A percentile compares a stretch with the other conserved stretches of the same genome.
phyloP scores from a whole-genome alignment of 1,284 basidiomycete genomes.

The Melampsora larici-populina region DNA sequence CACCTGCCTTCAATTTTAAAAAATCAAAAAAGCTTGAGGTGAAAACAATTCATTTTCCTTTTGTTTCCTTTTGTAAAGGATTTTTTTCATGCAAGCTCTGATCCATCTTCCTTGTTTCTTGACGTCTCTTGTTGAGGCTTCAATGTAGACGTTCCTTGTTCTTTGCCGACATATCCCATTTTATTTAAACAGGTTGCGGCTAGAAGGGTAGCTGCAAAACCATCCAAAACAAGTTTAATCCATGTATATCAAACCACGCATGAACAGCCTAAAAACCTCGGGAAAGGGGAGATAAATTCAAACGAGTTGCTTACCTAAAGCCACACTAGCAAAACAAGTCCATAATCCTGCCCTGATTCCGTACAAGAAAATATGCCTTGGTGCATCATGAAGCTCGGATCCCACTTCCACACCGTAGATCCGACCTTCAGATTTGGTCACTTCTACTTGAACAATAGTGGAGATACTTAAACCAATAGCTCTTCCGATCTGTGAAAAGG shows the following conservation, averaged over 20 bases:
- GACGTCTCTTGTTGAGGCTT: too few species aligned
- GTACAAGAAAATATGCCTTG: conserved; percentile 21
- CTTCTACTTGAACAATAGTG: conserved; percentile 30
- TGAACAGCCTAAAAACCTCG: too few species aligned
- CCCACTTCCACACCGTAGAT: conserved; percentile 16
- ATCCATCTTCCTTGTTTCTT: too few species aligned
- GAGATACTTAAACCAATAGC: conserved; percentile 31
- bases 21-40: too few species aligned
- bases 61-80: too few species aligned
- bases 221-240: too few species aligned
- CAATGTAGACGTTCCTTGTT: background rate
- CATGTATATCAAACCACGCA: too few species aligned
- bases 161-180: background rate
- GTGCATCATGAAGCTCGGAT: conserved; percentile 1
- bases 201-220: background rate
- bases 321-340: conserved; percentile 28
- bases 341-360: conserved; percentile 36
- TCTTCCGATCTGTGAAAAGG: conserved; percentile 39
- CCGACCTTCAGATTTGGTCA: conserved; percentile 15
- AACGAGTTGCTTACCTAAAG: conserved; percentile 2
- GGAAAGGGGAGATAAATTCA: too few species aligned
- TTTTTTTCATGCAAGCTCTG: too few species aligned
- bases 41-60: too few species aligned
- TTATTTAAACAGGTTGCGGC: background rate
- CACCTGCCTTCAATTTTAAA: too few species aligned